Percentiles rank a stretch among this genome's conserved stretches.
These are phyloP conservation scores for Xylaria sp. DNA, from an alignment of 2,329 filamentous ascomycete species.

Conservation along the genomic window DNA sequence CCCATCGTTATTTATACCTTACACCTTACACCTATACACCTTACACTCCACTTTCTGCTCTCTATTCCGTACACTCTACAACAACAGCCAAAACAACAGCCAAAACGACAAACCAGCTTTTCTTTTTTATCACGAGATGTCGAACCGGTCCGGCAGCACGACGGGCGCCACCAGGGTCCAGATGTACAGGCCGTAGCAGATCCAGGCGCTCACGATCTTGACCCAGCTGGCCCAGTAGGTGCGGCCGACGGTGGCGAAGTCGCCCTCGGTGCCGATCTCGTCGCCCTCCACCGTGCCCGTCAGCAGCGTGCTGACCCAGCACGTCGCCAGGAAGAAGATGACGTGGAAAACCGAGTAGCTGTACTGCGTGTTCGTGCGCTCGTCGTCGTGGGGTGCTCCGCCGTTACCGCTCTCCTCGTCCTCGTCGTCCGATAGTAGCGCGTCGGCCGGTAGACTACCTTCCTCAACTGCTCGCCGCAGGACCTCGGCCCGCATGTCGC, in stretches of 20 bases:
- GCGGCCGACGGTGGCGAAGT: slow-evolving; percentile 90
- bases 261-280: slow-evolving; percentile 68
- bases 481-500: slow-evolving; percentile 91
- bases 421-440: slow-evolving; percentile 74
- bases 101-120: not conserved
- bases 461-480: slow-evolving; percentile 90
- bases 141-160: slow-evolving; percentile 83
- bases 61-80: no score
- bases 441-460: slow-evolving; percentile 88
- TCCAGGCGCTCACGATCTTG: slow-evolving; percentile 97
- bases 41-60: no score
- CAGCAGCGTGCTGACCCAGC: slow-evolving; percentile 91
- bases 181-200: slow-evolving; percentile 90
- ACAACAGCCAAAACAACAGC: no score
- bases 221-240: slow-evolving; percentile 99
- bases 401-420: slow-evolving; percentile 66
- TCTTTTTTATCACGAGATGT: slow-evolving; percentile 46
- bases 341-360: slow-evolving; percentile 95
- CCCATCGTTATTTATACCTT: no score
- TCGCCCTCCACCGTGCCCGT: slow-evolving; percentile 45
- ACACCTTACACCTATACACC: no score
- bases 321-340: slow-evolving; percentile 95
- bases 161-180: slow-evolving; percentile 92
- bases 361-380: slow-evolving; percentile 88
- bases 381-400: slow-evolving; percentile 77